Conservation (phyloP, 495 filamentous ascomycete genomes). For the Annulohypoxylon bovei region DNA sequence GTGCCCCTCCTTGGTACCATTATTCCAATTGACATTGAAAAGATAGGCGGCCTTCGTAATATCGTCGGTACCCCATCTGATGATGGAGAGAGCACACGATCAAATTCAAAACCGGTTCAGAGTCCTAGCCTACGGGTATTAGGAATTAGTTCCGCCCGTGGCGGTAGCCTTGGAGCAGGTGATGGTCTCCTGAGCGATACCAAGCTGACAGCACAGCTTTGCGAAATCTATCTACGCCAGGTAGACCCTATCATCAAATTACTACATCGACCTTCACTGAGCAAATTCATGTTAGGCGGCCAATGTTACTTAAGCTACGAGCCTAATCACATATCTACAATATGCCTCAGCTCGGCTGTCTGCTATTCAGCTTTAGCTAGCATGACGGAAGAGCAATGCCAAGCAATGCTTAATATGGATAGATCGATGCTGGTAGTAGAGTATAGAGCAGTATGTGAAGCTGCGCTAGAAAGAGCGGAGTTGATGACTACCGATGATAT, state of each 20-base stretch:
- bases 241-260: conserved; percentile 33
- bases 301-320: conserved; percentile 19
- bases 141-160: not conserved
- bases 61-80: conserved; percentile 7
- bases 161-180: not conserved
- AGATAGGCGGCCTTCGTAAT: conserved; percentile 12
- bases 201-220: conserved; percentile 12
- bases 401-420: not conserved
- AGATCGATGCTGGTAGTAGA: conserved; percentile 1
- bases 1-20: not conserved
- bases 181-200: not conserved
- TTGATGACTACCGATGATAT: conserved; percentile 27
- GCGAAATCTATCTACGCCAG: conserved; percentile 29
- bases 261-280: conserved; percentile 27
- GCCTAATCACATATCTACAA: conserved; percentile 4
- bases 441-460: conserved; percentile 23
- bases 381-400: conserved; percentile 30
- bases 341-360: conserved; percentile 16
- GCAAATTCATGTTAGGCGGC: conserved; percentile 22
- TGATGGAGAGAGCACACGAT: conserved; percentile 16
- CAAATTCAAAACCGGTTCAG: conserved; percentile 1
- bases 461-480: conserved; percentile 17
- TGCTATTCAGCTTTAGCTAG: conserved; percentile 20
- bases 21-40: not conserved
- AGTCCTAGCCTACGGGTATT: conserved; percentile 1